These are phyloP conservation scores for Coniella vitis DNA, from an alignment of 2,329 filamentous ascomycete genomes.

Conservation along the genomic window DNA sequence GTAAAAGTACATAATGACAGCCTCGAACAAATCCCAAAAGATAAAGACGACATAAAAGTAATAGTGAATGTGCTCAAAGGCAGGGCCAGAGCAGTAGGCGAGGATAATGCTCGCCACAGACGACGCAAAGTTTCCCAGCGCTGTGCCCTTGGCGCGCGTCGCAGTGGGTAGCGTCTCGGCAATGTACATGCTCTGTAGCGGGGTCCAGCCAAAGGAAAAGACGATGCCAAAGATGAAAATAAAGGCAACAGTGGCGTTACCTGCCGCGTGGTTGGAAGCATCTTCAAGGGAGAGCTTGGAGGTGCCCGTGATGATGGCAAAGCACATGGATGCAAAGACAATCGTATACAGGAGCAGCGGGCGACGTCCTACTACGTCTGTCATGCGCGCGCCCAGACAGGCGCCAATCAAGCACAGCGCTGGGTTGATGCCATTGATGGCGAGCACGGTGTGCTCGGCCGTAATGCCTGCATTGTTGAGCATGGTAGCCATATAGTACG, in stretches of 20 bases:
- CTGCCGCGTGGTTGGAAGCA: constrained; percentile 28
- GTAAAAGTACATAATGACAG: constrained; percentile 40
- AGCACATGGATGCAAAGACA: constrained; percentile 38
- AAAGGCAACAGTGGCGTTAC: constrained; percentile 41
- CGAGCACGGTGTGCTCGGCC: constrained; percentile 37
- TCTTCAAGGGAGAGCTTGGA: constrained; percentile 35
- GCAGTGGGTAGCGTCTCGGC: constrained; percentile 39
- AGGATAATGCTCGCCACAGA: constrained; percentile 32
- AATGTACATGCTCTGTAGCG: constrained; percentile 43
- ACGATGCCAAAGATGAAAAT: constrained; percentile 47
- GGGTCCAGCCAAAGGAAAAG: constrained; percentile 46
- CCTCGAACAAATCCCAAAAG: constrained; percentile 38
- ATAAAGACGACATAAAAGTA: constrained; percentile 40
- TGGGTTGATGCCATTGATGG: constrained; percentile 46
- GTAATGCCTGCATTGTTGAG: constrained; percentile 46
- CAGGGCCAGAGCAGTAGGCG: constrained; percentile 37
- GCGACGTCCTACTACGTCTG: constrained; percentile 51
- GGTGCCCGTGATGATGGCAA: constrained; percentile 42
- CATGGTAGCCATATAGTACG: constrained; percentile 50
- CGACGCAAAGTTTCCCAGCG: constrained; percentile 35
- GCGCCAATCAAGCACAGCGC: constrained; percentile 44
- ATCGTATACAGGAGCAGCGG: constrained; percentile 43
- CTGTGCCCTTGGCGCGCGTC: constrained; percentile 39
- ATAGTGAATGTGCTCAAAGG: constrained; percentile 35
- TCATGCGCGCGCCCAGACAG: constrained; percentile 47